A percentile compares a stretch with the other conserved stretches of the same genome.
phyloP scores from a whole-genome alignment of 345 rosid species.

The Gossypium longicalyx region DNA sequence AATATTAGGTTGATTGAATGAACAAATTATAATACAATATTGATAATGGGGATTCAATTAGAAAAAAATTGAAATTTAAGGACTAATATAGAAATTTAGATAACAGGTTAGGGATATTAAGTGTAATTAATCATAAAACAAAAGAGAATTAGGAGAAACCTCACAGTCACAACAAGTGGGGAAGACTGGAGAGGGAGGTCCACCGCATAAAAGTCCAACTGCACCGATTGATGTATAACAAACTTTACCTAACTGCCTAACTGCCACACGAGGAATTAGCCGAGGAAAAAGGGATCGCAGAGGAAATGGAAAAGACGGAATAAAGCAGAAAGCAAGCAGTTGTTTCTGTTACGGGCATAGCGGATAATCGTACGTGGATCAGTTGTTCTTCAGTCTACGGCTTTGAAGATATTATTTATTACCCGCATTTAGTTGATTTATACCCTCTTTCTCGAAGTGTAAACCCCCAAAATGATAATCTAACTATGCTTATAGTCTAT shows the following conservation, averaged over 20 bases:
- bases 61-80: too few relatives aligned
- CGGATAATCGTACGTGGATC: background rate
- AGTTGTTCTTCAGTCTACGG: background rate
- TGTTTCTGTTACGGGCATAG: background rate
- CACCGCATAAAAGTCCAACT: background rate
- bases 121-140: too few relatives aligned
- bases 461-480: background rate
- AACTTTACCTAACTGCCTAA: constrained; percentile 18
- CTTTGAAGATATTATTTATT: background rate
- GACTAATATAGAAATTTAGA: too few relatives aligned
- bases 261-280: constrained; percentile 18
- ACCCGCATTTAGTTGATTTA: too few relatives aligned
- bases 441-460: too few relatives aligned
- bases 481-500: too few relatives aligned
- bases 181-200: background rate
- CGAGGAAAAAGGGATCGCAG: background rate
- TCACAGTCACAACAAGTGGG: background rate
- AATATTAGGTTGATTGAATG: too few relatives aligned
- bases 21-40: too few relatives aligned
- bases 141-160: background rate
- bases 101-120: too few relatives aligned
- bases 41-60: too few relatives aligned
- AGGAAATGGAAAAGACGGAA: constrained; percentile 8
- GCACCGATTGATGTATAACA: background rate
- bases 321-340: constrained; percentile 10